These are phyloP conservation scores for Gynochthodes officinalis DNA, from an alignment of 257 asterid genomes.

Conservation along the genomic window DNA sequence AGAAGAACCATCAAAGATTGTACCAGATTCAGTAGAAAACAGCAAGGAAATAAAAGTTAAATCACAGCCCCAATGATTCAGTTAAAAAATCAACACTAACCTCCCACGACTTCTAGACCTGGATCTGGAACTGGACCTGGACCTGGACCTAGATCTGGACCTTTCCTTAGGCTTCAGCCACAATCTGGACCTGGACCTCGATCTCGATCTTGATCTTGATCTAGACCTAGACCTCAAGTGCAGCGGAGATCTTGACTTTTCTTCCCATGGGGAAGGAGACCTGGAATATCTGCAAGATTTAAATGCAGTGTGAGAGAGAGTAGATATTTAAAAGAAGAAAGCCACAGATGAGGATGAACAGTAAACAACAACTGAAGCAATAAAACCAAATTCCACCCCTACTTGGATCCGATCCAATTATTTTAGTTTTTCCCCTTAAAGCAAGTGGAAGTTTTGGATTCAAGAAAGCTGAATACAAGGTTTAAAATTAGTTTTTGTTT, in stretches of 20 bases:
- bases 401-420: background rate
- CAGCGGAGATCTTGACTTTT: constrained; percentile 58
- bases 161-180: constrained; percentile 59
- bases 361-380: background rate
- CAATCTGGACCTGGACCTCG: constrained; percentile 59
- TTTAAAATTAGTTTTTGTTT: background rate
- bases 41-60: background rate
- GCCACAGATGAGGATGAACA: background rate
- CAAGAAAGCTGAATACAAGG: background rate
- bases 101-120: constrained; percentile 73
- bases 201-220: constrained; percentile 48
- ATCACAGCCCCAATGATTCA: background rate
- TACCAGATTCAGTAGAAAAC: background rate
- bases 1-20: constrained; percentile 13
- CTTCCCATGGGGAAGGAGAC: constrained; percentile 79
- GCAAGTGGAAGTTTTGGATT: background rate
- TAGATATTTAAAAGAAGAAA: background rate
- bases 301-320: background rate
- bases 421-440: too few species aligned
- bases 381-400: background rate
- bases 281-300: constrained; percentile 45
- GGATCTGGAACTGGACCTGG: constrained; percentile 62
- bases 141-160: constrained; percentile 59
- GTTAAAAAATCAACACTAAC: constrained; percentile 22
- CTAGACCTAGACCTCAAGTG: constrained; percentile 51